These are phyloP conservation scores for Pleurotus giganteus DNA, from an alignment of 768 basidiomycete species.

Conservation along the genomic window DNA sequence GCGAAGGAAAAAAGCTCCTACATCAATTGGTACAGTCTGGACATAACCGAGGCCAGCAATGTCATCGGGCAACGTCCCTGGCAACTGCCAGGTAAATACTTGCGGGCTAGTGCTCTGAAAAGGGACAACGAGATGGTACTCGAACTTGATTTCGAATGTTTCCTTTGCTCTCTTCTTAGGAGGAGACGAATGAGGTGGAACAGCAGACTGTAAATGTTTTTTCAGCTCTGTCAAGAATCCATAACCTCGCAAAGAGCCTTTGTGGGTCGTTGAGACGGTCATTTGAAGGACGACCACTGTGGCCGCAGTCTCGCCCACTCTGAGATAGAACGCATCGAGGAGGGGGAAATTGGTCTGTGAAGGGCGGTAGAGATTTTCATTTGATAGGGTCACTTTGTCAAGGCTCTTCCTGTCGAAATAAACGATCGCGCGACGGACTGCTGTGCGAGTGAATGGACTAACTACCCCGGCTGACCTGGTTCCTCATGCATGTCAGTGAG, in stretches of 20 bases:
- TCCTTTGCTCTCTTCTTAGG: not conserved
- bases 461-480: not conserved
- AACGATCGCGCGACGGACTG: not conserved
- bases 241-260: not conserved
- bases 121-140: not conserved
- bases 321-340: not conserved
- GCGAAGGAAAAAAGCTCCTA: too few relatives aligned
- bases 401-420: not conserved
- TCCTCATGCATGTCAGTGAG: not conserved
- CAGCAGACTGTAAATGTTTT: not conserved
- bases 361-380: not conserved
- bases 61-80: not conserved
- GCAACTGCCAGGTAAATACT: not conserved
- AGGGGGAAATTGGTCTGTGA: slow-evolving; percentile 1
- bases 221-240: not conserved
- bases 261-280: not conserved
- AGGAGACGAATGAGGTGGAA: not conserved
- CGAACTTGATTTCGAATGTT: not conserved
- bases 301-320: not conserved
- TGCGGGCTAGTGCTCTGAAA: too few relatives aligned
- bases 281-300: slow-evolving; percentile 4
- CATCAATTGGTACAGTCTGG: not conserved
- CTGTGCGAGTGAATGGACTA: not conserved
- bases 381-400: not conserved
- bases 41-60: not conserved